These are phyloP conservation scores for Chalciporus sphaerocephalus DNA, from an alignment of 768 basidiomycete genomes.

Conservation along the genomic window DNA sequence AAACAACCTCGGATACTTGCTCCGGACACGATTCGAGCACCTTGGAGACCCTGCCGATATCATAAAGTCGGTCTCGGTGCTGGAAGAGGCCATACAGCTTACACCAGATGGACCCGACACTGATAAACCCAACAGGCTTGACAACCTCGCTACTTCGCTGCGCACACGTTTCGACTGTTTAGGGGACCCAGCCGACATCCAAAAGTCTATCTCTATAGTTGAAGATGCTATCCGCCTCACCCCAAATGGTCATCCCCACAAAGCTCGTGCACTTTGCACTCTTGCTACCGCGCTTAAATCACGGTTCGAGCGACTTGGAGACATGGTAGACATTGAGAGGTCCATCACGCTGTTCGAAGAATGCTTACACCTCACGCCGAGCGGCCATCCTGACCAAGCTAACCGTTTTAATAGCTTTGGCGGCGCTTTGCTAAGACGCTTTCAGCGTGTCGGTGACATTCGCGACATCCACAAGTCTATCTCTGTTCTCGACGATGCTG, in stretches of 20 bases:
- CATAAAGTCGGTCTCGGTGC: background rate
- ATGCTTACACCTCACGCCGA: background rate
- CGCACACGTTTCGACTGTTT: background rate
- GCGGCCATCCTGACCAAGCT: background rate
- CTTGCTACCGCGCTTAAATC: background rate
- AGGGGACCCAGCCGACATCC: conserved; percentile 7
- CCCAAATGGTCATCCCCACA: conserved; percentile 1
- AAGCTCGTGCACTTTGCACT: background rate
- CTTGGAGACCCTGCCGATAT: conserved; percentile 1
- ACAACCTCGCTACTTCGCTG: conserved; percentile 17
- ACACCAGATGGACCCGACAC: conserved; percentile 6
- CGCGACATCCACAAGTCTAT: background rate
- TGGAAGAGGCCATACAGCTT: conserved; percentile 4
- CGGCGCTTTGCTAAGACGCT: background rate
- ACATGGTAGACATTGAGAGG: background rate
- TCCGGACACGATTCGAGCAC: conserved; percentile 2
- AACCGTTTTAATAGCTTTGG: background rate
- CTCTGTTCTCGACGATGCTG: background rate
- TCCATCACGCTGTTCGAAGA: background rate
- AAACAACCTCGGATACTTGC: background rate
- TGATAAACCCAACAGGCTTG: conserved; percentile 2
- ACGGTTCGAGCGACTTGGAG: background rate
- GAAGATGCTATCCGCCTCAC: conserved; percentile 1
- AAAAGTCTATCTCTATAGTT: conserved; percentile 16
- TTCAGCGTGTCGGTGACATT: background rate